Percentiles rank a stretch among this genome's conserved stretches.
Evolutionary conservation across 1,284 basidiomycete genomes (phyloP).

Genomic region (Ceratobasidium sp.): DNA sequence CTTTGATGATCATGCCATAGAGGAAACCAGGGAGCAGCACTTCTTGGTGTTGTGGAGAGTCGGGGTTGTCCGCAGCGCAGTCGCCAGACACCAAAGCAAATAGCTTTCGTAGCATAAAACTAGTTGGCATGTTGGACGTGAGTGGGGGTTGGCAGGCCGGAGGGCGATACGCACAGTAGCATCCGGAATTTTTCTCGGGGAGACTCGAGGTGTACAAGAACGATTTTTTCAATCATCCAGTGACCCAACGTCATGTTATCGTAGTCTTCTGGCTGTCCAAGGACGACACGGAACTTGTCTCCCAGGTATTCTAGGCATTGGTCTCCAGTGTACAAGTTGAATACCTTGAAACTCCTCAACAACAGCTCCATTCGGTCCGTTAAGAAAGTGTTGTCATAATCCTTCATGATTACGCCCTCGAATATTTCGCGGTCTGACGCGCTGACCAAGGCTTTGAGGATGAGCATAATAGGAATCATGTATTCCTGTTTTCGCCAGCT

Average conservation of each 20-base stretch:
- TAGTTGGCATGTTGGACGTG: conserved; percentile 52
- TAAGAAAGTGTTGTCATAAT: conserved; percentile 97
- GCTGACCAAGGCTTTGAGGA: conserved; percentile 94
- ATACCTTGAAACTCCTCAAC: conserved; percentile 96
- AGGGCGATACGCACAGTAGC: conserved; percentile 75
- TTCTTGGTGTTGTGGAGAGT: conserved; percentile 99
- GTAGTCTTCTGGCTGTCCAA: conserved; percentile 95
- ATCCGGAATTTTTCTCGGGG: conserved; percentile 97
- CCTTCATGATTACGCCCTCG: conserved; percentile 96
- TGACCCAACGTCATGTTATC: conserved; percentile 83
- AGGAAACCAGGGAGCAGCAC: conserved; percentile 93
- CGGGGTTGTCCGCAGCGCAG: conserved; percentile 95
- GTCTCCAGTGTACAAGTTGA: conserved; percentile 87
- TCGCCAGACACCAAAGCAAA: conserved; percentile 92
- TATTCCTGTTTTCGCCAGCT: conserved; percentile 99
- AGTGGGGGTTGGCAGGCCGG: conserved; percentile 28
- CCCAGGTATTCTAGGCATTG: conserved; percentile 98
- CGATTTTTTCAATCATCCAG: conserved; percentile 86
- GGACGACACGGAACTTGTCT: conserved; percentile 94
- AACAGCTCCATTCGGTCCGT: conserved; percentile 98
- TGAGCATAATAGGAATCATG: conserved; percentile 96
- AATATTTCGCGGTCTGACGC: conserved; percentile 98
- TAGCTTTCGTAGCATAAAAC: conserved; percentile 98
- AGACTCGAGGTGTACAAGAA: conserved; percentile 90
- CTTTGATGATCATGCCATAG: conserved; percentile 98